Evolutionary conservation across 148 eudicot species (phyloP).

Genomic region (Diospyros lotus): DNA sequence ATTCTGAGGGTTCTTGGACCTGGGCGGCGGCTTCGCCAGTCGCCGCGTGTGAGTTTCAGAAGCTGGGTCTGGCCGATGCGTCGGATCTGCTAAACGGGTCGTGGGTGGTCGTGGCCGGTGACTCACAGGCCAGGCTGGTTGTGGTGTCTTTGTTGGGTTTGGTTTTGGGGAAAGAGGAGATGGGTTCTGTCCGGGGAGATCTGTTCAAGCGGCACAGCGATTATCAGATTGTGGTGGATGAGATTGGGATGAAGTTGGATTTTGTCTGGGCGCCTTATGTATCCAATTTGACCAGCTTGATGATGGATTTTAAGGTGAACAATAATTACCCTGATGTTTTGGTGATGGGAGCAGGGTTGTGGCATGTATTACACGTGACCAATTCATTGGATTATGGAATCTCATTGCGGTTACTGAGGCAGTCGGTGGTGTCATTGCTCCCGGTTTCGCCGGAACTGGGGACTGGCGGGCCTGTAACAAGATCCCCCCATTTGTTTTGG

Average conservation of each 20-base stretch:
- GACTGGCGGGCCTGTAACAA: slow-evolving; percentile 10
- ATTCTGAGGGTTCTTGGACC: slow-evolving; percentile 42
- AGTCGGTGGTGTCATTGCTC: slow-evolving; percentile 39
- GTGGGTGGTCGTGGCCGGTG: slow-evolving; percentile 85
- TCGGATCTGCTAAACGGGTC: slow-evolving; percentile 80
- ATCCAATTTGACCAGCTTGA: slow-evolving; percentile 47
- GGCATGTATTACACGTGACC: slow-evolving; percentile 85
- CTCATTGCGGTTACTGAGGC: slow-evolving; percentile 40
- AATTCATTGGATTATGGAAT: slow-evolving; percentile 51
- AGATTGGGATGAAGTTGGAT: slow-evolving; percentile 74
- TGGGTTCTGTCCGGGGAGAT: slow-evolving; percentile 46
- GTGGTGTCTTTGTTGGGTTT: slow-evolving; percentile 61
- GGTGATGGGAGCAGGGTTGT: slow-evolving; percentile 88
- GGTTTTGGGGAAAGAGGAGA: slow-evolving; percentile 48
- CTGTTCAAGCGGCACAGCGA: slow-evolving; percentile 89
- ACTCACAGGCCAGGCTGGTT: slow-evolving; percentile 66
- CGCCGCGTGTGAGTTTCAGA: slow-evolving; percentile 64
- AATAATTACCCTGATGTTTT: slow-evolving; percentile 69
- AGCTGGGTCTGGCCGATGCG: slow-evolving; percentile 46
- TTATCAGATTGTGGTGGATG: slow-evolving; percentile 61
- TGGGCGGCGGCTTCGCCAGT: slow-evolving; percentile 48
- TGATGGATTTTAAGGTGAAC: slow-evolving; percentile 32
- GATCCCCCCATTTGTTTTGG: slow-evolving; percentile 75
- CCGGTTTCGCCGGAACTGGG: slow-evolving; percentile 35
- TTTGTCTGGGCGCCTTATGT: slow-evolving; percentile 89